Percentiles rank a stretch among this genome's conserved stretches.
These are phyloP conservation scores for Vigna unguiculata DNA, from an alignment of 306 rosid genomes.

Conservation along the genomic window DNA sequence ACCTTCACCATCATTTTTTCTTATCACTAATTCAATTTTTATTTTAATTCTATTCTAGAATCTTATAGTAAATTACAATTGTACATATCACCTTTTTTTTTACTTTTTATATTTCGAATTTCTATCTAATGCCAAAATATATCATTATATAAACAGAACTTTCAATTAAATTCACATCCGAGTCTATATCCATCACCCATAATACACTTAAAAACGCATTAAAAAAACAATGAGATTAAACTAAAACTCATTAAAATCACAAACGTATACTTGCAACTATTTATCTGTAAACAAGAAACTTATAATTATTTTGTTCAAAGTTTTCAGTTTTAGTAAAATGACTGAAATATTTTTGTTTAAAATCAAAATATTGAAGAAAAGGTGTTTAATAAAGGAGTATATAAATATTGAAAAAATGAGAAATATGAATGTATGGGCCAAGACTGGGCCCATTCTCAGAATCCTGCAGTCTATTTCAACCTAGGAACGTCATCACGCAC, in stretches of 20 bases:
- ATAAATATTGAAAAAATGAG: not conserved
- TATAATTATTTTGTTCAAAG: not conserved
- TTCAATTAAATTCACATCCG: no score
- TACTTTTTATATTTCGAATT: no score
- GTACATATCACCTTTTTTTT: no score
- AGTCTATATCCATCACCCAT: no score
- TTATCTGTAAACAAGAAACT: no score
- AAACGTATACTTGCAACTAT: no score
- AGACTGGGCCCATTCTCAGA: not conserved
- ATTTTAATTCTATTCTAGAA: not conserved
- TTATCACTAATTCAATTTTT: not conserved
- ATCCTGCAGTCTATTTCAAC: not conserved
- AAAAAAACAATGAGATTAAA: no score
- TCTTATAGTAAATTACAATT: not conserved
- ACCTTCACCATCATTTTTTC: not conserved
- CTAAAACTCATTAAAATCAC: no score
- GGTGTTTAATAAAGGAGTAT: not conserved
- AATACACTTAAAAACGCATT: no score
- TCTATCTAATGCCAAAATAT: no score
- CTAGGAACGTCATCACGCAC: conserved; percentile 12
- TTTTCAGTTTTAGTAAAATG: not conserved
- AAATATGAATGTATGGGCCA: not conserved
- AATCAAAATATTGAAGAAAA: not conserved
- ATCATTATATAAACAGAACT: no score
- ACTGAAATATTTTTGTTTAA: not conserved